Base-by-base conservation (phyloP, 2,329 filamentous ascomycete genomes). In the Ophiocordyceps robertsii region DNA sequence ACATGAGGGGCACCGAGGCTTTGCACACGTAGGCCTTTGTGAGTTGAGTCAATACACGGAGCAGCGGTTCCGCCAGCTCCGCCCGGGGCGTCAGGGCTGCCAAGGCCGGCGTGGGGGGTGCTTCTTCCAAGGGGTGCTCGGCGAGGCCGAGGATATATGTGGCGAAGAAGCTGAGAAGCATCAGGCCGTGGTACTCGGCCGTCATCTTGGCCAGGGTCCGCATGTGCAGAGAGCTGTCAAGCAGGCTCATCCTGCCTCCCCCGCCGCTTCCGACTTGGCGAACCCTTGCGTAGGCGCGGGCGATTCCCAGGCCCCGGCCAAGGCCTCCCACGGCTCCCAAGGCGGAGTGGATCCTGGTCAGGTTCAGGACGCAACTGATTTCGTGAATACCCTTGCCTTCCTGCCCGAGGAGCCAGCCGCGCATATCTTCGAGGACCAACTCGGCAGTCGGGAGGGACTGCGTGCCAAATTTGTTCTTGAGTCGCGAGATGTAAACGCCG, bases 381-480 rank as follows among this genome's bases (percentile, higher is more conserved):
- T 84, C 80, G 21, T 75, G 72, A 29, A 84, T 70, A 2, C 83
- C 84, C 35, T 73, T 62, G 1, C 82, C 82, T 47, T 82, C 70
- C 4, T 70, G 61, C 6, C 84, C 84, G 27, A 89, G 61, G 6
- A 86, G 66, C 67, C 79, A 79, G 4, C 65, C 79, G 2, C 79
- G 71, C 67, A 76, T 75, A n/a, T 65, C 69, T 14, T 69, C 64
- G 3, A 84, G 66, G 46, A 81, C 79, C 0, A 88, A 68, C 56
- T 88, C 82, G 0, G 82, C 83, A 0, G 83, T 87, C 0, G 83
- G 82, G 0, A 88, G 64, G 0, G 77, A 68, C 38, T 74, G 74
- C 0, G 82, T 87, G 24, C 82, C 83, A 3, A 84, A 68, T 53
- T 87, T 88, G 56, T 75, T 74, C 61, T 88, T 87, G 14, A 88